phyloP scores from a whole-genome alignment of 148 eudicot species.

The Suaeda aralocaspica region DNA sequence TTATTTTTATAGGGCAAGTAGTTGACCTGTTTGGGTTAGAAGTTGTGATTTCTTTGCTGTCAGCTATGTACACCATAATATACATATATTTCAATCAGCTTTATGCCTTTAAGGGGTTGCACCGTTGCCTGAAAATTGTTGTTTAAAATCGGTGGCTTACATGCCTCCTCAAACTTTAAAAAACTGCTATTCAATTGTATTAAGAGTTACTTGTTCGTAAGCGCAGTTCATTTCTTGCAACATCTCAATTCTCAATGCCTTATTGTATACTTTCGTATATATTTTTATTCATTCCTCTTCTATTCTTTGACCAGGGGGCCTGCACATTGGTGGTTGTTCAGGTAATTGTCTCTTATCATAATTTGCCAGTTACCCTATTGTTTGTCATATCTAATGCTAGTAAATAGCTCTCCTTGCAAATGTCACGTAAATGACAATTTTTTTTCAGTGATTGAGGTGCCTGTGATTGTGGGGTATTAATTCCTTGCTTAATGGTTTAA shows the following conservation, averaged over 20 bases:
- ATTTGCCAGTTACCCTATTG: background rate
- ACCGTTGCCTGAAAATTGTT: too few relatives aligned
- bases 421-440: background rate
- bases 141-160: too few relatives aligned
- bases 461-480: background rate
- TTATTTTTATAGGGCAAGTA: background rate
- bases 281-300: too few relatives aligned
- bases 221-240: too few relatives aligned
- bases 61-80: too few relatives aligned
- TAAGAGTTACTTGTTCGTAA: too few relatives aligned
- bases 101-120: too few relatives aligned
- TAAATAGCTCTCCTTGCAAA: background rate
- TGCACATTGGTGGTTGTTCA: conserved; percentile 92
- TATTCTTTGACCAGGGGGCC: conserved; percentile 57
- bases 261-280: too few relatives aligned
- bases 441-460: background rate
- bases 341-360: conserved; percentile 40
- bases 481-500: conserved; percentile 5
- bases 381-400: background rate
- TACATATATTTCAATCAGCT: too few relatives aligned
- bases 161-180: too few relatives aligned
- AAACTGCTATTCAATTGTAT: too few relatives aligned
- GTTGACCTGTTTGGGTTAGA: background rate
- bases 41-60: background rate
- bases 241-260: too few relatives aligned